Evolutionary conservation across 1,284 basidiomycete species (phyloP), one percentile per base, ranked within the genome.

Genomic region (Leccinum olivaceoglutinosum): DNA sequence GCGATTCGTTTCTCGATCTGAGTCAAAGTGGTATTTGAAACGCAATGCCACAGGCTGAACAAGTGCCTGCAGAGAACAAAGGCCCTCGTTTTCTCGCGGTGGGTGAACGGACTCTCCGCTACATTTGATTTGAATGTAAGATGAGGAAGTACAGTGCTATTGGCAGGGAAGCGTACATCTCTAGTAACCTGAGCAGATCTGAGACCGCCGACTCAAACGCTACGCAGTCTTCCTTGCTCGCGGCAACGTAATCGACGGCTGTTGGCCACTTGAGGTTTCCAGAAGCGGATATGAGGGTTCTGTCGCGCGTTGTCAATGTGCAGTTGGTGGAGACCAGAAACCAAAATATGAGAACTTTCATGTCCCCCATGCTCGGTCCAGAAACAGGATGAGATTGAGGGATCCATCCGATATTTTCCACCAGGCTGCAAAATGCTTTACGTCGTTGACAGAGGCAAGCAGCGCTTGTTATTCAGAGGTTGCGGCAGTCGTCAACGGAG

Each of bases 1-100:
- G 58, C 94, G 84, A 75, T 98, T 99, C 0, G 96, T 99, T 65
- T 88, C 85, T 41, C 93, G 82, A 12, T 85, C 81, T 0, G 92
- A 87, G 66, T 98, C 94, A 70, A 99, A 99, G 72, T 99, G 97
- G 74, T 92, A 99, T 69, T 91, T 93, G 81, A 98, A 99, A 25
- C 96, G 86, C 57, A 94, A 78, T 2, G 91, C 82, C 58, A 99
- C 82, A 0, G 95, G 93, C 62, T 89, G 85, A 2, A 94, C 82
- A 18, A 99, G 84, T 1, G 92, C 89, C 70, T 93, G 88, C 9
- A 98, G 73, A 2, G 95, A 85, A 74, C 94, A 92, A 60, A 94
- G 72, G 1, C 88, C 85, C 62, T 83, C 79, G 61, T 79, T 80
- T 64, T 78, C 75, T 44, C 38, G 68, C 63, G 25, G 54, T 53